A percentile compares a stretch with the other conserved stretches of the same genome.
Conservation (phyloP, 768 basidiomycete species). For the Suillus americanus region DNA sequence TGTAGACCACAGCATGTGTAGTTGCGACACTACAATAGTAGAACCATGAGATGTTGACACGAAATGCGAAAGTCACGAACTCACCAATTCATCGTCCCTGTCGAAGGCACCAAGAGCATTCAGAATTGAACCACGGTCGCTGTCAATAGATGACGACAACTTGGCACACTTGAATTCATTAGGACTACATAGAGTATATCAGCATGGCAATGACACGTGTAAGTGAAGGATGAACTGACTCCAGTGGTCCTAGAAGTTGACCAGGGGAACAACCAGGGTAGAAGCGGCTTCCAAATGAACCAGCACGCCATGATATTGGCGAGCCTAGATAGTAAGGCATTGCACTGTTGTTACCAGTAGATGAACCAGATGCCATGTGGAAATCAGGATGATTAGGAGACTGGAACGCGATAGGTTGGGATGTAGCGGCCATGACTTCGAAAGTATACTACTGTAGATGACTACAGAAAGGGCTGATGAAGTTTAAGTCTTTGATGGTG, state of each 20-base stretch:
- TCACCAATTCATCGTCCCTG: constrained; percentile 73
- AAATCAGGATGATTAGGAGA: constrained; percentile 24
- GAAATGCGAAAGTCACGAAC: constrained; percentile 21
- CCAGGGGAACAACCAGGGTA: constrained; percentile 65
- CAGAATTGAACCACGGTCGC: constrained; percentile 58
- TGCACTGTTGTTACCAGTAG: constrained; percentile 41
- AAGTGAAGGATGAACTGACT: constrained; percentile 45
- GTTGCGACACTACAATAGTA: constrained; percentile 62
- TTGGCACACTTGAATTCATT: constrained; percentile 48
- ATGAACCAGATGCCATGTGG: constrained; percentile 49
- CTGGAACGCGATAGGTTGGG: constrained; percentile 48
- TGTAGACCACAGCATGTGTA: constrained; percentile 88
- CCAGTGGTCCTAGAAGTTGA: constrained; percentile 58
- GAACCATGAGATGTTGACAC: neutral
- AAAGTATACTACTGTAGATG: constrained; percentile 1
- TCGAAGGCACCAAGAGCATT: constrained; percentile 68
- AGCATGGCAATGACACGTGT: neutral
- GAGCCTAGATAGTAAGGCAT: constrained; percentile 75
- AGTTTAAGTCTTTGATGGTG: neutral
- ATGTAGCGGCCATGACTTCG: constrained; percentile 39
- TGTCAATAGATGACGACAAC: constrained; percentile 55
- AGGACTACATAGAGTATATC: constrained; percentile 28
- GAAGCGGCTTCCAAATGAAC: constrained; percentile 64
- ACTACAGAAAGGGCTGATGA: constrained; percentile 8
- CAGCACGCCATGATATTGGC: constrained; percentile 68